Evolutionary conservation across 345 rosid species (phyloP).

Genomic region (Pugionium cornutum): DNA sequence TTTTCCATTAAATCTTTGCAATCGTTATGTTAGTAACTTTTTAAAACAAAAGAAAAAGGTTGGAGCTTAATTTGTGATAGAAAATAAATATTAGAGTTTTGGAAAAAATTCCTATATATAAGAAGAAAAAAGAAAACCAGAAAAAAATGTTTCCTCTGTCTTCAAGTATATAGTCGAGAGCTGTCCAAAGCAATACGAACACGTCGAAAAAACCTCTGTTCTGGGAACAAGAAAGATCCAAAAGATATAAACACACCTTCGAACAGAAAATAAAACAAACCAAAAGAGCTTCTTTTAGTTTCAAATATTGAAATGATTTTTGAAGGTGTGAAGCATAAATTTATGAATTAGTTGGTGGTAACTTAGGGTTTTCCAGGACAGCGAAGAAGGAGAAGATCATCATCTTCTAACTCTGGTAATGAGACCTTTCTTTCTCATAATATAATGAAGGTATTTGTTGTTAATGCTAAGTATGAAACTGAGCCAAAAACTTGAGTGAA

Average conservation of each 20-base stretch:
- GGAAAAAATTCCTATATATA: not conserved
- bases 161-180: conserved; percentile 32
- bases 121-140: not conserved
- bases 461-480: not conserved
- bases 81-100: conserved; percentile 1
- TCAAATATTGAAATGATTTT: conserved; percentile 15
- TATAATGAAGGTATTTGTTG: too few relatives aligned
- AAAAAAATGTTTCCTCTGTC: conserved; percentile 21
- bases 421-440: not conserved
- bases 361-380: not conserved
- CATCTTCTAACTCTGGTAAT: conserved; percentile 27
- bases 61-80: conserved; percentile 1
- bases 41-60: not conserved
- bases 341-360: not conserved
- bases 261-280: conserved; percentile 31
- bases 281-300: not conserved
- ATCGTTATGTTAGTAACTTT: not conserved
- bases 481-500: not conserved
- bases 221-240: conserved; percentile 35
- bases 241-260: conserved; percentile 39
- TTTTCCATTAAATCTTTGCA: not conserved
- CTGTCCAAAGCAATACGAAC: conserved; percentile 32
- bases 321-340: not conserved
- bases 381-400: conserved; percentile 21
- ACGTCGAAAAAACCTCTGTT: conserved; percentile 34